Conservation (phyloP, 1,139 yeast genomes). For the Debaryomyces psychrophilus region DNA sequence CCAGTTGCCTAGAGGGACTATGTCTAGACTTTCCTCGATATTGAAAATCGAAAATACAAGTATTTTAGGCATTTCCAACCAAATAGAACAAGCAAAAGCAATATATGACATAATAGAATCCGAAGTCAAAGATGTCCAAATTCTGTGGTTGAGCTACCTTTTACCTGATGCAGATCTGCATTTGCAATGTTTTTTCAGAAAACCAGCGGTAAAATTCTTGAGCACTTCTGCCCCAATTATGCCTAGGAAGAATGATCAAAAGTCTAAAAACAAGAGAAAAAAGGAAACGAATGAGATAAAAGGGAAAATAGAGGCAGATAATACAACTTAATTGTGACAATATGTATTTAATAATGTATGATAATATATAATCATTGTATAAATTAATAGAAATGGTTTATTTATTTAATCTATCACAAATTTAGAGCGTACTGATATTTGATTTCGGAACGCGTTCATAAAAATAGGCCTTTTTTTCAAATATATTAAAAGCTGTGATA, state of each 20-base stretch:
- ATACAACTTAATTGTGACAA: neutral
- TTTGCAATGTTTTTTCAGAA: constrained; percentile 21
- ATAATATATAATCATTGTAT: neutral
- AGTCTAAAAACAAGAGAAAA: constrained; percentile 13
- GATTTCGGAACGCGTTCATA: constrained; percentile 11
- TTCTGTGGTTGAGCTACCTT: constrained; percentile 49
- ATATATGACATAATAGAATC: constrained; percentile 35
- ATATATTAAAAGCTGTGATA: neutral
- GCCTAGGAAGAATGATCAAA: constrained; percentile 28
- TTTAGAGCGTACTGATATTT: neutral
- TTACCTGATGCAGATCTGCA: constrained; percentile 20
- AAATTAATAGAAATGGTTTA: neutral
- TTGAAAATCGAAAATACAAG: constrained; percentile 32
- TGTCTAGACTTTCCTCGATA: constrained; percentile 36
- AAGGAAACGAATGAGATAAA: neutral
- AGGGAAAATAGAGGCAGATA: neutral
- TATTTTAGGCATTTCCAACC: constrained; percentile 33
- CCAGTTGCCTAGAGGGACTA: constrained; percentile 55
- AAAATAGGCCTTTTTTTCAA: constrained; percentile 1
- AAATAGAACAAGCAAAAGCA: constrained; percentile 28
- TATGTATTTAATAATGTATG: neutral
- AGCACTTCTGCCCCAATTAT: constrained; percentile 45
- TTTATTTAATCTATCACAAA: neutral
- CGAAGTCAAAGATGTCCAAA: constrained; percentile 39
- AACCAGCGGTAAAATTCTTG: constrained; percentile 42